A percentile compares a stretch with the other conserved stretches of the same genome.
Conservation (phyloP, 306 rosid species). For the Castanospermum australe region DNA sequence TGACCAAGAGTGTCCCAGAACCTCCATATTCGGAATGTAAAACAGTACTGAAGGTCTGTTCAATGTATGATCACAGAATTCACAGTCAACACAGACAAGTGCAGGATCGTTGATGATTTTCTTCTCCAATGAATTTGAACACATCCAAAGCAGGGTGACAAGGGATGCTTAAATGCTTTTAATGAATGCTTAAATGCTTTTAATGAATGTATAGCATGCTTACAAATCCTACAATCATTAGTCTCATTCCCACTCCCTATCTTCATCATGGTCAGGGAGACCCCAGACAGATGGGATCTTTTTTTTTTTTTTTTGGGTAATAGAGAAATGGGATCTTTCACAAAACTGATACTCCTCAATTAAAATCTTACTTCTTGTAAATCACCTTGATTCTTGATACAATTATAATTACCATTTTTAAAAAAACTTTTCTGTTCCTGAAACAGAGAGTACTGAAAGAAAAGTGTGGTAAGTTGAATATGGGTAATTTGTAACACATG, state of each 20-base stretch:
- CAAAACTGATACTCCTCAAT: not conserved
- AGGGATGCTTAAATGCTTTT: not conserved
- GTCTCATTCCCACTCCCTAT: not conserved
- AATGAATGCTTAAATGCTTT: not conserved
- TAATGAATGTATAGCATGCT: not conserved
- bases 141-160: not conserved
- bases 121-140: not conserved
- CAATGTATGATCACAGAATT: not conserved
- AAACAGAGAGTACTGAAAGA: too few species aligned
- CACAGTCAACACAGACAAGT: not conserved
- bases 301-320: too few species aligned
- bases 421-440: too few species aligned
- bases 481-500: too few species aligned
- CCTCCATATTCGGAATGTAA: constrained; percentile 71
- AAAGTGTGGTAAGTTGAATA: too few species aligned
- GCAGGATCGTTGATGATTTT: not conserved
- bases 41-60: constrained; percentile 55
- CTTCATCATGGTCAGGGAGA: not conserved
- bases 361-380: too few species aligned
- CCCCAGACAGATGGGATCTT: not conserved
- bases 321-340: not conserved
- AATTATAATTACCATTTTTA: too few species aligned
- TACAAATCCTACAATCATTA: not conserved
- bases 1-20: constrained; percentile 65
- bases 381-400: too few species aligned